A percentile compares a stretch with the other conserved stretches of the same genome.
These are phyloP conservation scores for Beta corolliflora DNA, from an alignment of 179 eudicot genomes.

Conservation along the genomic window DNA sequence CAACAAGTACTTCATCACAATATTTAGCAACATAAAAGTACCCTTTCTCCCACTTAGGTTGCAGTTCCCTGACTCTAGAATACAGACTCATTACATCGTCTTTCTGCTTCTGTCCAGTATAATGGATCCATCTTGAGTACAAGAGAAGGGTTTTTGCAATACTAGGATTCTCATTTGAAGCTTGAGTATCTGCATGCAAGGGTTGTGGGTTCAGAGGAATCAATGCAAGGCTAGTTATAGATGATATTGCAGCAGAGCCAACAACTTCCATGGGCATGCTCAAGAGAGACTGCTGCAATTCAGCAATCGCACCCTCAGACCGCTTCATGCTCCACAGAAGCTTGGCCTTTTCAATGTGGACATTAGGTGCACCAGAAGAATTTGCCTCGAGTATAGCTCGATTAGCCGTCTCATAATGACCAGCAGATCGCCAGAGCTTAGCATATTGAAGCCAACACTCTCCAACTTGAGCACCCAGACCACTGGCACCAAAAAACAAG, in stretches of 20 bases:
- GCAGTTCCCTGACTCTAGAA: conserved; percentile 93
- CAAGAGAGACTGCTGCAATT: conserved; percentile 87
- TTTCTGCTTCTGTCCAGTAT: conserved; percentile 97
- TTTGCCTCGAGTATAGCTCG: conserved; percentile 94
- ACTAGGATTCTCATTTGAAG: conserved; percentile 61
- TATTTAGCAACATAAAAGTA: conserved; percentile 93
- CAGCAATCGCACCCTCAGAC: conserved; percentile 94
- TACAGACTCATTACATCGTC: conserved; percentile 92
- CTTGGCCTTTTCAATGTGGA: conserved; percentile 96
- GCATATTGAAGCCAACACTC: conserved; percentile 99
- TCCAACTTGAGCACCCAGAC: conserved; percentile 77
- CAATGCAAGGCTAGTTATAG: conserved; percentile 85
- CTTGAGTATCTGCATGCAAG: conserved; percentile 50
- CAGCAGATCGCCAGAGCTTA: conserved; percentile 95
- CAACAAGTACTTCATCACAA: conserved; percentile 95
- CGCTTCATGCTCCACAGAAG: conserved; percentile 96
- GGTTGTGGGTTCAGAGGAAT: conserved; percentile 67
- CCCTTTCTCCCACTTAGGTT: conserved; percentile 99
- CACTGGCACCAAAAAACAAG: conserved; percentile 85
- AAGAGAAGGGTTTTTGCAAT: conserved; percentile 89
- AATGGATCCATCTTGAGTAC: conserved; percentile 97
- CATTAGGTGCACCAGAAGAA: conserved; percentile 82
- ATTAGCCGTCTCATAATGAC: conserved; percentile 98
- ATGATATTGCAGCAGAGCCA: conserved; percentile 85
- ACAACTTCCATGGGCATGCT: conserved; percentile 87